Base-by-base conservation (phyloP, 2,329 filamentous ascomycete genomes). In the Colletotrichum sp. region DNA sequence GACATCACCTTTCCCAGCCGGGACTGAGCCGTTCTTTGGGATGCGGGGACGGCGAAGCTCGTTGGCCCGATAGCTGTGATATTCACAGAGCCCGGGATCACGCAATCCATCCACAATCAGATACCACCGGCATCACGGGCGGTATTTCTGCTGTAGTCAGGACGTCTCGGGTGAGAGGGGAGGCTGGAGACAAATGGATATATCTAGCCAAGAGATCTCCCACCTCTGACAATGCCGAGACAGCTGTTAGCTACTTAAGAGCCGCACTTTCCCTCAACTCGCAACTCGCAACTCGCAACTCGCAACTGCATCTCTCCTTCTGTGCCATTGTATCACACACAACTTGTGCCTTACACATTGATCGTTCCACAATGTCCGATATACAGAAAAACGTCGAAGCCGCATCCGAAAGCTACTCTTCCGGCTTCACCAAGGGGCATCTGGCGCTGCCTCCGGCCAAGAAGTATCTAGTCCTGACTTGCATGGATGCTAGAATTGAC, bases 401-500 rank as follows among this genome's bases (percentile, higher is more conserved):
- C 34, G 75, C 76, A 24, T 77, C 76, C 18, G 76, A 70, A 30
- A 72, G 28, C 34, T 69, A 77, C 63, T 77, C 76, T 8, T 39
- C 71, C 12, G 26, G 39, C 4, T 96, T 96, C 83, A 91, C 87
- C n/a, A 88, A 94, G 77, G 93, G 93, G 18, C 78, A 92, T 77
- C 88, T 96, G 6, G 88, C 91, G 1, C 88, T 95, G 2, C 93
- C 94, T 0, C 94, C 94, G 0, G 91, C 91, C 12, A 94, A 93
- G 85, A 90, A 93, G 79, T 94, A 94, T 80, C 87, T 80, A 7
- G 78, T 83, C 32, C 89, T 96, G 60, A 95, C 94, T 1, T 97
- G 95, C 85, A 97, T 97, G 94, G 95, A 97, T 81, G 93, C 95
- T 7, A 92, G 95, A 68, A 87, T 93, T 79, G 89, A 96, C 80